Conservation (phyloP, 1,139 yeast species). For the Cylindricascospora bacillispora region DNA sequence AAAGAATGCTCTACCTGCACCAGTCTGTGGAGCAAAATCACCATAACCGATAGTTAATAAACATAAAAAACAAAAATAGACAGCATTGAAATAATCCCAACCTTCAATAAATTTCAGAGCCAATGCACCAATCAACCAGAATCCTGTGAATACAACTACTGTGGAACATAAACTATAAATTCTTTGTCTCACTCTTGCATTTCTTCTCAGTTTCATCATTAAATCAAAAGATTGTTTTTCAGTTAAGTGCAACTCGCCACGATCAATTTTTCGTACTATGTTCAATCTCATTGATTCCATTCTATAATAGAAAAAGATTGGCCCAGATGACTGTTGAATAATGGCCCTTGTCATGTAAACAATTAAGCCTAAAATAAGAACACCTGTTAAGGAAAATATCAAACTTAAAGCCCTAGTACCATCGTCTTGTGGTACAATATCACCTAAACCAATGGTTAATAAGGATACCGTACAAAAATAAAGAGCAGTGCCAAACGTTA, state of each 20-base stretch:
- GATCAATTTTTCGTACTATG: conserved; percentile 12
- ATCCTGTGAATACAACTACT: conserved; percentile 36
- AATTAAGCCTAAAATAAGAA: conserved; percentile 58
- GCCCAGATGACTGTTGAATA: conserved; percentile 44
- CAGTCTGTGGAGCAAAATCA: conserved; percentile 47
- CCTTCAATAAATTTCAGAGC: conserved; percentile 45
- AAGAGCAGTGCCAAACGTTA: conserved; percentile 48
- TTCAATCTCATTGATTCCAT: conserved; percentile 32
- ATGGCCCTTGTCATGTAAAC: conserved; percentile 57
- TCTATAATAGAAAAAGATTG: conserved; percentile 52
- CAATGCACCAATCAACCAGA: conserved; percentile 64
- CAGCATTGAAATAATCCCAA: conserved; percentile 58
- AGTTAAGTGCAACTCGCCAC: conserved; percentile 18
- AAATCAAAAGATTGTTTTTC: conserved; percentile 37
- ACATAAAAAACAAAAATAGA: conserved; percentile 65
- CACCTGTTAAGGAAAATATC: conserved; percentile 55
- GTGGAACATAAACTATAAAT: conserved; percentile 31
- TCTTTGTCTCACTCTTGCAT: conserved; percentile 26
- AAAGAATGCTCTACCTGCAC: conserved; percentile 62
- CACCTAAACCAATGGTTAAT: conserved; percentile 73
- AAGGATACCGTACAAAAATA: conserved; percentile 63
- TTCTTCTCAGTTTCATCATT: conserved; percentile 38
- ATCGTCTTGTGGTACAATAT: conserved; percentile 40
- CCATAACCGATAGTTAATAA: conserved; percentile 81
- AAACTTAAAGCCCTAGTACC: conserved; percentile 47